Evolutionary conservation across 1,284 basidiomycete species (phyloP), one percentile per base, ranked within the genome.

Genomic region (Ustilago xerochloae): DNA sequence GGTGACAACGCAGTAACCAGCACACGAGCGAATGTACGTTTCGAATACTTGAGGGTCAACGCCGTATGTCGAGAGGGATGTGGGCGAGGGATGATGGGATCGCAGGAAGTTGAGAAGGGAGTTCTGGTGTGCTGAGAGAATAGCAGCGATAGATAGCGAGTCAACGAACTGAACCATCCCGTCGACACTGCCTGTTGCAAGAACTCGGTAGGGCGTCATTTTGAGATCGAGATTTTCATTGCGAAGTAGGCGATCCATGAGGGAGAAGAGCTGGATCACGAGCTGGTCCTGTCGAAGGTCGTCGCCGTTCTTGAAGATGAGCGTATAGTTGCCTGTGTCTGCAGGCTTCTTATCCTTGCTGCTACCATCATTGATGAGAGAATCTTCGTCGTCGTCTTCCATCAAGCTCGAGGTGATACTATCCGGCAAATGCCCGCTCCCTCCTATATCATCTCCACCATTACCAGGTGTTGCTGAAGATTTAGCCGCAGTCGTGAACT

Each of bases 281-380:
- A 98, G 89, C 85, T 98, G 96, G 83, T 98, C 96, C 84, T 99
- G 97, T 20, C 96, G 90, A 87, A 99, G 90, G 83, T 99, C 97
- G 83, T 99, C 97, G 6, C 97, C 97, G 76, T 97, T 95, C 85
- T 99, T 99, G 88, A 98, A 98, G 72, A 99, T 99, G 50, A 97
- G 89, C 0, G 94, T 92, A 84, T 93, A 99, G 18, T 63, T 36
- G 4, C 53, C 66, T 1, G 16, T 47, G 0, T 57, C 64, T 7
- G 53, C 45, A 10, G 28, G 26, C 20, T 53, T 55, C 46, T 36
- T 63, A 10, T 49, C 68, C 39, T 60, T 59, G n/a, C 38, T n/a
- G 1, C 35, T 6, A 16, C 55, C 63, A 30, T 59, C 55, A 16
- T 51, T 29, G 29, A 66, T 46, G 35, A 66, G 32, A 5, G 58